Percentiles rank a stretch among this genome's conserved stretches.
Evolutionary conservation across 805 yeast species (phyloP).

Genomic region (Hanseniaspora taiwanica): DNA sequence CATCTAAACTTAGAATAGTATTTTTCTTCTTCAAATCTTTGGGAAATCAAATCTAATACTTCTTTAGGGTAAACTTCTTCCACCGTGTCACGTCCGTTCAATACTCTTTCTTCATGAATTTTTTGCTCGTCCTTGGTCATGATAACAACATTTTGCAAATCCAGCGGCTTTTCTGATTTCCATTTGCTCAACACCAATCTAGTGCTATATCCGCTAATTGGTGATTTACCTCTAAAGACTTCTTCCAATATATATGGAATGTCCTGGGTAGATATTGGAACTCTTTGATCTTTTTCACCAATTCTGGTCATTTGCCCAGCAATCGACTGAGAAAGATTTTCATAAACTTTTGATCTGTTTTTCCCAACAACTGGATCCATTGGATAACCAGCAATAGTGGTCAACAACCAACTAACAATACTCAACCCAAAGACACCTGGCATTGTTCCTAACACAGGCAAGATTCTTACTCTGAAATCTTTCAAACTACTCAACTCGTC

Average conservation of each 20-base stretch:
- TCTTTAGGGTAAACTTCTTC: conserved; percentile 51
- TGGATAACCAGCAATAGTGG: conserved; percentile 75
- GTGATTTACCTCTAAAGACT: conserved; percentile 84
- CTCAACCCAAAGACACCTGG: conserved; percentile 94
- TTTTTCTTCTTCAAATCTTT: conserved; percentile 61
- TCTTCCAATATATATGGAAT: conserved; percentile 80
- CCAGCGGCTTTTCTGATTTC: conserved; percentile 55
- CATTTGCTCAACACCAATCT: conserved; percentile 73
- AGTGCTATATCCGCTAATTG: conserved; percentile 70
- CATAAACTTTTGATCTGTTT: conserved; percentile 74
- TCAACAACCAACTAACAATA: conserved; percentile 71
- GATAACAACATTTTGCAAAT: conserved; percentile 68
- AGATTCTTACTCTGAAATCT: conserved; percentile 84
- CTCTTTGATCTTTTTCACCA: conserved; percentile 57
- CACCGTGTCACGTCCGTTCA: conserved; percentile 51
- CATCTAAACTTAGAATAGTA: conserved; percentile 51
- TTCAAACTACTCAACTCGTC: conserved; percentile 77
- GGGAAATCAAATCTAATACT: conserved; percentile 40
- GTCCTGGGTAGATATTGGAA: conserved; percentile 62
- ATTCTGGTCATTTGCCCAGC: conserved; percentile 80
- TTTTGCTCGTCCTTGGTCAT: conserved; percentile 83
- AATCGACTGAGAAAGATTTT: conserved; percentile 64
- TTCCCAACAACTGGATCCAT: conserved; percentile 86
- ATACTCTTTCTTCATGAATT: conserved; percentile 61
- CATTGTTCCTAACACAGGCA: conserved; percentile 93